Conservation (phyloP, 805 yeast species). For the Teunomyces aglyptinius region DNA sequence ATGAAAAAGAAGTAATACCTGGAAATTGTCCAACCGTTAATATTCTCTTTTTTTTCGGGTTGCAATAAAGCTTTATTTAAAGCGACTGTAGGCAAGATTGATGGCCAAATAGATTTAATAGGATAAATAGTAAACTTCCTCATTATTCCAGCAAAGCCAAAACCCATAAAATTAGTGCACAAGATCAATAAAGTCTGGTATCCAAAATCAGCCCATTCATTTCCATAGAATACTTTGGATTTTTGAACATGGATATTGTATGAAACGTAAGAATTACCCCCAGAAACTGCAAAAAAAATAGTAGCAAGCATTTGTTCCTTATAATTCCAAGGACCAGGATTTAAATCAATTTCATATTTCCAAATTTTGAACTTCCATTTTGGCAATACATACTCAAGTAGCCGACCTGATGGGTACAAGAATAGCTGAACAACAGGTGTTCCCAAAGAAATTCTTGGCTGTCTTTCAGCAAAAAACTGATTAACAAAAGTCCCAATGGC, state of each 20-base stretch:
- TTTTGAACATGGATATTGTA: conserved; percentile 22
- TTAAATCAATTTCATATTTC: conserved; percentile 25
- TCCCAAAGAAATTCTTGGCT: conserved; percentile 46
- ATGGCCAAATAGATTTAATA: conserved; percentile 42
- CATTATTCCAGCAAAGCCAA: conserved; percentile 17
- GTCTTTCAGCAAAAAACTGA: conserved; percentile 54
- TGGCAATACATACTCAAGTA: conserved; percentile 35
- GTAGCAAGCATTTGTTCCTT: conserved; percentile 70
- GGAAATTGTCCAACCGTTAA: conserved; percentile 32
- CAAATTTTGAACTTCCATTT: conserved; percentile 22
- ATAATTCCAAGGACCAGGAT: conserved; percentile 63
- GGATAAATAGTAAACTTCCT: conserved; percentile 46
- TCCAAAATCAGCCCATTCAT: conserved; percentile 20
- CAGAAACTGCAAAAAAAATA: conserved; percentile 35
- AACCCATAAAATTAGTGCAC: conserved; percentile 16
- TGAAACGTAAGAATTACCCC: conserved; percentile 21
- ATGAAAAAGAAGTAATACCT: conserved; percentile 20
- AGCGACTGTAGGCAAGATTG: not conserved
- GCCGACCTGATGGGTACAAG: conserved; percentile 44
- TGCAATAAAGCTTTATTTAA: conserved; percentile 24
- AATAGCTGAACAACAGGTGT: conserved; percentile 47
- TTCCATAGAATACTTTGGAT: conserved; percentile 22
- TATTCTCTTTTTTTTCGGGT: conserved; percentile 24
- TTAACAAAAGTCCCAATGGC: conserved; percentile 53
- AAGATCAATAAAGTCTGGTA: conserved; percentile 14